Percentiles rank a stretch among this genome's conserved stretches.
These are phyloP conservation scores for Pseudogymnoascus sp. DNA, from an alignment of 2,329 filamentous ascomycete genomes.

Conservation along the genomic window DNA sequence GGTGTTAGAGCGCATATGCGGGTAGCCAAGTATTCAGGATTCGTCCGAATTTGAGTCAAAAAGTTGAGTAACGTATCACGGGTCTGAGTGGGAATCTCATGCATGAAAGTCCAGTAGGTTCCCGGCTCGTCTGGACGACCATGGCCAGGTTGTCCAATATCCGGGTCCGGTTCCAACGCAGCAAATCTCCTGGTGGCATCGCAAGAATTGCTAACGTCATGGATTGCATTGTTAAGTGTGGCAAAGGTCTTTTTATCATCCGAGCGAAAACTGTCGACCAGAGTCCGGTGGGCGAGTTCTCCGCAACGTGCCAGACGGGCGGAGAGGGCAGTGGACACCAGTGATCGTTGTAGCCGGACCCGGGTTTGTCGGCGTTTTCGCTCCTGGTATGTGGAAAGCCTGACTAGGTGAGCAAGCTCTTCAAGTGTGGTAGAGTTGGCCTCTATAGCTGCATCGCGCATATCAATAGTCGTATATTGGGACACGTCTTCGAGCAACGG, in stretches of 20 bases:
- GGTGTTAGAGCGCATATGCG: slow-evolving; percentile 70
- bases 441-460: slow-evolving; percentile 46
- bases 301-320: slow-evolving; percentile 69
- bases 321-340: slow-evolving; percentile 69
- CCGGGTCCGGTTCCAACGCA: slow-evolving; percentile 65
- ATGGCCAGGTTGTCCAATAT: slow-evolving; percentile 38
- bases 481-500: slow-evolving; percentile 61
- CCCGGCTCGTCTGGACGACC: slow-evolving; percentile 35
- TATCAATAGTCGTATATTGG: slow-evolving; percentile 56
- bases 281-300: slow-evolving; percentile 65
- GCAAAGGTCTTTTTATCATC: slow-evolving; percentile 76
- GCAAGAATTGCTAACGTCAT: slow-evolving; percentile 73
- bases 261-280: slow-evolving; percentile 71
- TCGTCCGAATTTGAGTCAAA: slow-evolving; percentile 73
- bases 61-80: slow-evolving; percentile 73
- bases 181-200: slow-evolving; percentile 66
- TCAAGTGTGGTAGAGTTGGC: slow-evolving; percentile 64
- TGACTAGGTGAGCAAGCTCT: slow-evolving; percentile 71
- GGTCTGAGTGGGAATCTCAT: slow-evolving; percentile 69
- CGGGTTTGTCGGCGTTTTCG: slow-evolving; percentile 70
- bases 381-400: slow-evolving; percentile 74
- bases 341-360: slow-evolving; percentile 64
- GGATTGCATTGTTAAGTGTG: slow-evolving; percentile 67
- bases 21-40: slow-evolving; percentile 80
- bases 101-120: slow-evolving; percentile 52